phyloP scores from a whole-genome alignment of 2,329 filamentous ascomycete genomes.

The Fusarium sp. region DNA sequence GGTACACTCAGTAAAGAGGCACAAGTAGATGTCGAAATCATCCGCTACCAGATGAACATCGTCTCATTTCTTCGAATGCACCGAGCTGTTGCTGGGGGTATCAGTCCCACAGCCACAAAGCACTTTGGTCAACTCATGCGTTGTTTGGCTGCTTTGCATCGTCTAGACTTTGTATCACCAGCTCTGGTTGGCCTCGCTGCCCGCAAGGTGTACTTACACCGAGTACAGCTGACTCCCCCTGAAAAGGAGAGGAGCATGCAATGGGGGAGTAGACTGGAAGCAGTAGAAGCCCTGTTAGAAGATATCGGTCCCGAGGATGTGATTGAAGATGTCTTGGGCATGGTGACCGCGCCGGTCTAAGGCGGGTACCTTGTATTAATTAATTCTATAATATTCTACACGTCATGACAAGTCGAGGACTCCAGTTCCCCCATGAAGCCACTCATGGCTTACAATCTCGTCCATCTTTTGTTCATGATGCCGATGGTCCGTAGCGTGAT shows the following conservation, averaged over 20 bases:
- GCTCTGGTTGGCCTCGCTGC: constrained; percentile 84
- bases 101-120: constrained; percentile 80
- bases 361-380: constrained; percentile 38
- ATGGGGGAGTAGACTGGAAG: constrained; percentile 84
- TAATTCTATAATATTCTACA: constrained; percentile 44
- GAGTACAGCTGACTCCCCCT: constrained; percentile 75
- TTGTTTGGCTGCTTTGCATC: constrained; percentile 83
- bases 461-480: constrained; percentile 33
- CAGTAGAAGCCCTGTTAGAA: constrained; percentile 74
- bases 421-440: constrained; percentile 33
- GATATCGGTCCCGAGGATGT: constrained; percentile 69
- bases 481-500: constrained; percentile 17
- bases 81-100: constrained; percentile 81
- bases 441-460: constrained; percentile 22
- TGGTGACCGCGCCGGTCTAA: constrained; percentile 63
- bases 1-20: constrained; percentile 67
- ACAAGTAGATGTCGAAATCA: constrained; percentile 77
- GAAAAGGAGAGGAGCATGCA: constrained; percentile 87
- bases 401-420: constrained; percentile 33
- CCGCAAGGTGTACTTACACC: constrained; percentile 88
- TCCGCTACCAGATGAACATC: constrained; percentile 88
- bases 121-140: constrained; percentile 77
- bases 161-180: constrained; percentile 82
- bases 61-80: constrained; percentile 88
- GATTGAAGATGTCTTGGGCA: constrained; percentile 70